phyloP scores from a whole-genome alignment of 768 basidiomycete genomes.

The Russula foetens region DNA sequence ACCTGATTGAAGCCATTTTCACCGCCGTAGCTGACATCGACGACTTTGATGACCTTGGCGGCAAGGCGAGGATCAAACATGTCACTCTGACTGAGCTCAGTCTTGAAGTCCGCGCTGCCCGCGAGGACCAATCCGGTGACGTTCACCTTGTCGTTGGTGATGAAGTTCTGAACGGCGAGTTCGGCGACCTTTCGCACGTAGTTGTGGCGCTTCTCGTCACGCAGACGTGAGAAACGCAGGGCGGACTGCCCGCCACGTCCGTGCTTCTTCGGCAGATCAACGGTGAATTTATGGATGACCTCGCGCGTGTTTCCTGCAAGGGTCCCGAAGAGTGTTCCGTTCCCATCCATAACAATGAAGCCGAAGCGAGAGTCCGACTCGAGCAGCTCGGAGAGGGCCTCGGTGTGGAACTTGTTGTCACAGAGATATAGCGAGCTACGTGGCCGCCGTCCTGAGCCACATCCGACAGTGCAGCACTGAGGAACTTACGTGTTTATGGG shows the following conservation, averaged over 20 bases:
- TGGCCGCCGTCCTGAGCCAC: background rate
- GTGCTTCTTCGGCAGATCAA: conserved; percentile 99
- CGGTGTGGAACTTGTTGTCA: conserved; percentile 99
- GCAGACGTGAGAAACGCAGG: conserved; percentile 97
- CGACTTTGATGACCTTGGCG: conserved; percentile 94
- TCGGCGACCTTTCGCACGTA: conserved; percentile 99
- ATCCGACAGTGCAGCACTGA: background rate
- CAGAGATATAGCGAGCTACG: conserved; percentile 91
- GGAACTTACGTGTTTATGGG: conserved; percentile 90
- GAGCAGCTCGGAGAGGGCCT: conserved; percentile 90
- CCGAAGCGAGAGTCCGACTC: conserved; percentile 97
- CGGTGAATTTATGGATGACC: conserved; percentile 95
- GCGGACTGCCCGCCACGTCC: conserved; percentile 99
- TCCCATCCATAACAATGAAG: conserved; percentile 99
- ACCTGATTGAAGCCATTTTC: conserved; percentile 99
- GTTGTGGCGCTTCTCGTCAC: conserved; percentile 99
- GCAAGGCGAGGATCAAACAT: conserved; percentile 87
- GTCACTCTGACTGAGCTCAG: conserved; percentile 91
- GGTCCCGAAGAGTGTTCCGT: conserved; percentile 93
- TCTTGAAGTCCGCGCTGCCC: conserved; percentile 98
- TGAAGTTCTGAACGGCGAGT: conserved; percentile 94
- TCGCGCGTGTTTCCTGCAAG: conserved; percentile 97
- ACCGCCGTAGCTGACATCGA: conserved; percentile 97
- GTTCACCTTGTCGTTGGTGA: conserved; percentile 97
- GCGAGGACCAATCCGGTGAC: conserved; percentile 93